Evolutionary conservation across 208 protist species (phyloP).

Genomic region (Endotrypanum monterogeii): DNA sequence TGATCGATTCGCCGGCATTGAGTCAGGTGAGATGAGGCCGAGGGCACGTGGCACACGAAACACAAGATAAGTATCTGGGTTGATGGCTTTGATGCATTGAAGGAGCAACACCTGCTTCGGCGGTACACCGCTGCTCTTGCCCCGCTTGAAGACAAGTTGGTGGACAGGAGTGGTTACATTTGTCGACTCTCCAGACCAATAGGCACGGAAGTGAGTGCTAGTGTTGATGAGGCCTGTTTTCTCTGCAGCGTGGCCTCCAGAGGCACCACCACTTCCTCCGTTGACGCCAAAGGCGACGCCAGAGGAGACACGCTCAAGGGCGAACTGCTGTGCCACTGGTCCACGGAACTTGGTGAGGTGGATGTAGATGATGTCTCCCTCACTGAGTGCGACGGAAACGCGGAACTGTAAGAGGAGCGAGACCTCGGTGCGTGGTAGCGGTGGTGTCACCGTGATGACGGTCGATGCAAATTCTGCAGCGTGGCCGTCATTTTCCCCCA

Average conservation of each 20-base stretch:
- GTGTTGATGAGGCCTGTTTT: constrained; percentile 42
- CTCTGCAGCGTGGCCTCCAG: neutral
- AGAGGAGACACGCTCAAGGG: constrained; percentile 36
- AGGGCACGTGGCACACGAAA: constrained; percentile 57
- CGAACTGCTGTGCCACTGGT: constrained; percentile 44
- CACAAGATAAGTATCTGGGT: constrained; percentile 54
- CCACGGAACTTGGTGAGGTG: constrained; percentile 71
- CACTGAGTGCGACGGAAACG: constrained; percentile 53
- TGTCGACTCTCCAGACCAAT: constrained; percentile 68
- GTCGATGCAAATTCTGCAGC: constrained; percentile 64
- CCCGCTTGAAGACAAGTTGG: constrained; percentile 33
- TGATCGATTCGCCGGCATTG: constrained; percentile 64
- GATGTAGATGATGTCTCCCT: constrained; percentile 64
- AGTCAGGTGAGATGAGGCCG: constrained; percentile 62
- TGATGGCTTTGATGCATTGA: constrained; percentile 51
- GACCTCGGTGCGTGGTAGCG: constrained; percentile 64
- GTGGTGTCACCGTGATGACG: constrained; percentile 51
- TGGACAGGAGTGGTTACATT: constrained; percentile 20
- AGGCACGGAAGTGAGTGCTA: constrained; percentile 58
- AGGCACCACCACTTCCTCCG: no score
- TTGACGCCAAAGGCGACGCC: neutral
- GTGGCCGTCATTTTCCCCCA: neutral
- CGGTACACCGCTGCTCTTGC: constrained; percentile 49
- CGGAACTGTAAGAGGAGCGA: constrained; percentile 66
- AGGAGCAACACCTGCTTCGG: constrained; percentile 74